These are phyloP conservation scores for Leccinellum albellum DNA, from an alignment of 768 basidiomycete species.

Conservation along the genomic window DNA sequence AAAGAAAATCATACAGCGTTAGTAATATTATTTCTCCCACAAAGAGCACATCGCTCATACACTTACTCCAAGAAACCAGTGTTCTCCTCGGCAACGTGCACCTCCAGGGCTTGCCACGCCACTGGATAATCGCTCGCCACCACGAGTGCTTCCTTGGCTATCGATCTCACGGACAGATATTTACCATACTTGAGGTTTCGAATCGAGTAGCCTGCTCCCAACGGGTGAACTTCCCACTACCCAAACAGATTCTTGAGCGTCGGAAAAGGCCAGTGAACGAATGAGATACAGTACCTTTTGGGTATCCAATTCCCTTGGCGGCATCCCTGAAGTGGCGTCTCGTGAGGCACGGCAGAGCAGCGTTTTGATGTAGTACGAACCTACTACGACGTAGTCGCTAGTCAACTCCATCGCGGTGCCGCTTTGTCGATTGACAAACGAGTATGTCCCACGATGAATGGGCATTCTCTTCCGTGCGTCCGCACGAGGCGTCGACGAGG, in stretches of 20 bases:
- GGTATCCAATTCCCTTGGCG: slow-evolving; percentile 26
- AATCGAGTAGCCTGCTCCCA: slow-evolving; percentile 29
- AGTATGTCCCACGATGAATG: slow-evolving; percentile 30
- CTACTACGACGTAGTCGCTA: slow-evolving; percentile 22
- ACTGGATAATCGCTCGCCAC: slow-evolving; percentile 26
- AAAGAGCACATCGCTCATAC: neutral
- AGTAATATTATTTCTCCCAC: neutral
- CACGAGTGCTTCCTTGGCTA: slow-evolving; percentile 23
- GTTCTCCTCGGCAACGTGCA: slow-evolving; percentile 25
- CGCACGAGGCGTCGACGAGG: slow-evolving; percentile 10
- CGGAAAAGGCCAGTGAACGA: neutral
- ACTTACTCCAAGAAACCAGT: slow-evolving; percentile 28
- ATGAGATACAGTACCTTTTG: slow-evolving; percentile 19
- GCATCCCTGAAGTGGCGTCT: slow-evolving; percentile 21
- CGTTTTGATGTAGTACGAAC: slow-evolving; percentile 8
- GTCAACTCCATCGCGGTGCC: slow-evolving; percentile 31
- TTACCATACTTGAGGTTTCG: slow-evolving; percentile 31
- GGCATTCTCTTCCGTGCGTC: slow-evolving; percentile 20
- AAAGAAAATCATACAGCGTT: neutral
- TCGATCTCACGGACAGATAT: slow-evolving; percentile 25
- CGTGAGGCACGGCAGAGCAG: neutral
- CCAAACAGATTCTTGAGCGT: neutral
- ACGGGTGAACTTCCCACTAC: slow-evolving; percentile 29
- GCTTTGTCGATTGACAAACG: slow-evolving; percentile 30
- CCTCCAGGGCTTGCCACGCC: slow-evolving; percentile 27